Evolutionary conservation across 495 filamentous ascomycete genomes (phyloP).

Genomic region (Lineolata rhizophorae): DNA sequence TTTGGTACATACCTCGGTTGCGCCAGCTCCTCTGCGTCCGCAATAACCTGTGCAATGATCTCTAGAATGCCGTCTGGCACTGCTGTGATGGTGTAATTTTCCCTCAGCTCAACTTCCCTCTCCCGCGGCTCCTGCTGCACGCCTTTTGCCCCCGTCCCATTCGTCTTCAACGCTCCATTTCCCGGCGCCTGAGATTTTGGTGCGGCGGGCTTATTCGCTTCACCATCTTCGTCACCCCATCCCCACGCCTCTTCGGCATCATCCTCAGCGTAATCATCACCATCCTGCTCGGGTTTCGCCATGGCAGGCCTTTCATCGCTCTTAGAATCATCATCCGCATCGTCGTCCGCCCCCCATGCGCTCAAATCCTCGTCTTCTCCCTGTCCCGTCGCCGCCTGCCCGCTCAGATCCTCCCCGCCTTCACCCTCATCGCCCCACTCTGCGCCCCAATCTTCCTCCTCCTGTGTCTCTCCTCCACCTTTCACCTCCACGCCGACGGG

Average conservation of each 20-base stretch:
- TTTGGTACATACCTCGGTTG: too few species aligned
- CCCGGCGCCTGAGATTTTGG: conserved; percentile 3
- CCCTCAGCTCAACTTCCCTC: conserved; percentile 55
- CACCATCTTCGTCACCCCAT: conserved; percentile 38
- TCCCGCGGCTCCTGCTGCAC: conserved; percentile 12
- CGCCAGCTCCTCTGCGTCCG: conserved; percentile 40
- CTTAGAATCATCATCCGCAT: conserved; percentile 17
- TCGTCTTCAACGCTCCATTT: too few species aligned
- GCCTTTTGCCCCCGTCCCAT: too few species aligned
- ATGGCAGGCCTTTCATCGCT: too few species aligned
- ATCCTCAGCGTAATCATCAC: conserved; percentile 8
- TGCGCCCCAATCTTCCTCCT: conserved; percentile 45
- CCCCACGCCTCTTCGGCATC: conserved; percentile 44
- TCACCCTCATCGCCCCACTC: conserved; percentile 47
- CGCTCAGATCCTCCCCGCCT: conserved; percentile 11
- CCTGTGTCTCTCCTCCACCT: too few species aligned
- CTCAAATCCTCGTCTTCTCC: conserved; percentile 33
- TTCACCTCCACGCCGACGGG: conserved; percentile 23
- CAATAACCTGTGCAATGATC: conserved; percentile 44
- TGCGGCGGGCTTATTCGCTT: conserved; percentile 7
- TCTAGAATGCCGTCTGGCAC: conserved; percentile 56
- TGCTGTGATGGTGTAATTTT: conserved; percentile 70
- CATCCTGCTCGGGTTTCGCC: conserved; percentile 5
- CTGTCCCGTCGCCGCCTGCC: conserved; percentile 22
- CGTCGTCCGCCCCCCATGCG: conserved; percentile 42